Evolutionary conservation across 148 eudicot genomes (phyloP).

Genomic region (Rhododendron ovatum): DNA sequence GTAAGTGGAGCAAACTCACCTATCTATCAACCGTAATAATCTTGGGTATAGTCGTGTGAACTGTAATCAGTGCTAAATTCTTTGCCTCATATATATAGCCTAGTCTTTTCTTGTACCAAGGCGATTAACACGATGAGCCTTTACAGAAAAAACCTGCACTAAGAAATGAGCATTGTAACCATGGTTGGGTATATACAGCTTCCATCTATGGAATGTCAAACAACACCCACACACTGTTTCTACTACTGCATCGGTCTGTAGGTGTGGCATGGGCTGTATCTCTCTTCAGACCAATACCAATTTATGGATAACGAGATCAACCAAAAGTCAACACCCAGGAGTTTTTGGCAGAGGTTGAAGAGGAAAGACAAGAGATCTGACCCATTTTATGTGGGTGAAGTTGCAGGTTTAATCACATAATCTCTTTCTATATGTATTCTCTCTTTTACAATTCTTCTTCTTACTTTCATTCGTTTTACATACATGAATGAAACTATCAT

Average conservation of each 20-base stretch:
- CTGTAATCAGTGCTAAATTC: constrained; percentile 10
- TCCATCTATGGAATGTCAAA: neutral
- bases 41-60: constrained; percentile 3
- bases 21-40: no score
- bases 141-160: constrained; percentile 6
- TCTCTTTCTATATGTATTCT: neutral
- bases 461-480: neutral
- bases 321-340: neutral
- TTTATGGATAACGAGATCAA: constrained; percentile 25
- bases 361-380: constrained; percentile 50
- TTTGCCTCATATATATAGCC: constrained; percentile 2
- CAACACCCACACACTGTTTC: neutral
- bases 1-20: no score
- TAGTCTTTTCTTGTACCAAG: constrained; percentile 11
- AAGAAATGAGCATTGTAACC: neutral
- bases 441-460: neutral
- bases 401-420: constrained; percentile 38
- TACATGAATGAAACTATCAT: neutral
- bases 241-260: neutral
- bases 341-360: constrained; percentile 39
- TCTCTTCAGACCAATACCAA: constrained; percentile 10
- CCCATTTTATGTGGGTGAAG: constrained; percentile 29
- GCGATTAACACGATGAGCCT: constrained; percentile 20
- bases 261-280: constrained; percentile 18
- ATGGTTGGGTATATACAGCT: constrained; percentile 5